These are phyloP conservation scores for Drechslerella coelobrocha DNA, from an alignment of 2,329 filamentous ascomycete genomes.

Conservation along the genomic window DNA sequence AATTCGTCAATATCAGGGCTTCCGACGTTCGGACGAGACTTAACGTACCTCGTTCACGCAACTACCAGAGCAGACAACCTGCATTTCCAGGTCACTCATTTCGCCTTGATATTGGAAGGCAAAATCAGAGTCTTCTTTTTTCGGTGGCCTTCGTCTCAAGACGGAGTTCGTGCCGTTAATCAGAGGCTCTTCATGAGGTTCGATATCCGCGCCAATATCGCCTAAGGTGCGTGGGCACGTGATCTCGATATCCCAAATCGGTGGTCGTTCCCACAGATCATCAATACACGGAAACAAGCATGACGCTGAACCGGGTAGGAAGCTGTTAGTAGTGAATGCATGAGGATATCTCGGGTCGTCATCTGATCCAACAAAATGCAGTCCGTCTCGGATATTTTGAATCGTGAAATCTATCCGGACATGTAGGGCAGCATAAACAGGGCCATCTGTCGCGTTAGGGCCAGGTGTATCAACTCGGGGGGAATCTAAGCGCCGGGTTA, in stretches of 20 bases:
- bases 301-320: slow-evolving; percentile 78
- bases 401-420: slow-evolving; percentile 79
- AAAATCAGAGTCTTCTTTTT: slow-evolving; percentile 55
- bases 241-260: slow-evolving; percentile 82
- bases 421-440: slow-evolving; percentile 66
- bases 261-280: slow-evolving; percentile 77
- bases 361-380: slow-evolving; percentile 89
- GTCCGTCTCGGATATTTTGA: slow-evolving; percentile 77
- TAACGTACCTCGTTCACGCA: slow-evolving; percentile 74
- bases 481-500: slow-evolving; percentile 52
- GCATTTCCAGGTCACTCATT: slow-evolving; percentile 86
- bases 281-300: slow-evolving; percentile 95
- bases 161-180: slow-evolving; percentile 38
- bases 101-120: slow-evolving; percentile 68
- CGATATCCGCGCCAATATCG: slow-evolving; percentile 63
- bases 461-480: slow-evolving; percentile 57
- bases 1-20: slow-evolving; percentile 14
- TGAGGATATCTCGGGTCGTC: slow-evolving; percentile 86
- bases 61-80: slow-evolving; percentile 88
- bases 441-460: slow-evolving; percentile 58
- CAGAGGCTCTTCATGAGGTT: slow-evolving; percentile 44
- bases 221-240: slow-evolving; percentile 85
- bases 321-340: slow-evolving; percentile 82
- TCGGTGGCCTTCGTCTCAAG: slow-evolving; percentile 55
- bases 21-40: not conserved